Percentiles rank a stretch among this genome's conserved stretches.
These are phyloP conservation scores for Alternaria solani DNA, from an alignment of 2,329 filamentous ascomycete genomes.

Conservation along the genomic window DNA sequence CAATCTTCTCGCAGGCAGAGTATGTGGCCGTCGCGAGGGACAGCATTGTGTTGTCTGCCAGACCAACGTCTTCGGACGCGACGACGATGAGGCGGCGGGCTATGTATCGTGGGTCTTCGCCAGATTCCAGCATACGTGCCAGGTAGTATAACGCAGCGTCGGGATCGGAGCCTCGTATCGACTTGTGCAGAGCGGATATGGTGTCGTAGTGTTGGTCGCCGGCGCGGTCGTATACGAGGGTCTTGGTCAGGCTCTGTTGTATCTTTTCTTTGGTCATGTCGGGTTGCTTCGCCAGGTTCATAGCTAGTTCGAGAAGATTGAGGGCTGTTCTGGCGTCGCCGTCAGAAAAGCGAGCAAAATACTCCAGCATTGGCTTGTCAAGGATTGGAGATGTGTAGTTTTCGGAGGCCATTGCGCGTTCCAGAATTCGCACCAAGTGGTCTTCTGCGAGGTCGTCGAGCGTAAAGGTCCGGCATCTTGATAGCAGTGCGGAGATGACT, in stretches of 20 bases:
- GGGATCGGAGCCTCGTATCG: conserved; percentile 83
- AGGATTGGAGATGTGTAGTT: conserved; percentile 65
- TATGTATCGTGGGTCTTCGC: conserved; percentile 92
- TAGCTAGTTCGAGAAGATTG: conserved; percentile 88
- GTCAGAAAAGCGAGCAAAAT: conserved; percentile 86
- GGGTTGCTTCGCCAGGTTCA: conserved; percentile 73
- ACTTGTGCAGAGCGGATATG: conserved; percentile 97
- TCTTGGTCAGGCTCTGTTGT: conserved; percentile 86
- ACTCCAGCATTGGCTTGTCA: conserved; percentile 77
- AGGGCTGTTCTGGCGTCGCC: conserved; percentile 93
- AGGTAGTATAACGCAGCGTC: conserved; percentile 95
- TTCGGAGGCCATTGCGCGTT: conserved; percentile 75
- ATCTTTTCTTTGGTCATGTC: conserved; percentile 77
- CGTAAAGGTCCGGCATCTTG: conserved; percentile 89
- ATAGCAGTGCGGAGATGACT: conserved; percentile 85
- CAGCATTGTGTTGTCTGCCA: conserved; percentile 86
- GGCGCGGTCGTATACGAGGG: conserved; percentile 90
- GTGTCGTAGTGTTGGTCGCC: conserved; percentile 98
- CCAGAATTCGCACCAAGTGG: conserved; percentile 76
- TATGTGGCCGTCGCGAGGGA: conserved; percentile 86
- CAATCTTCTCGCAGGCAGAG: conserved; percentile 88
- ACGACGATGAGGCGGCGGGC: conserved; percentile 94
- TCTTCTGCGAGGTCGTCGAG: conserved; percentile 76
- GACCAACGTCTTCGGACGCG: conserved; percentile 89
- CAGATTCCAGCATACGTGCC: conserved; percentile 92